Conservation (phyloP, 768 basidiomycete species). For the Mrakia hoshinonis region DNA sequence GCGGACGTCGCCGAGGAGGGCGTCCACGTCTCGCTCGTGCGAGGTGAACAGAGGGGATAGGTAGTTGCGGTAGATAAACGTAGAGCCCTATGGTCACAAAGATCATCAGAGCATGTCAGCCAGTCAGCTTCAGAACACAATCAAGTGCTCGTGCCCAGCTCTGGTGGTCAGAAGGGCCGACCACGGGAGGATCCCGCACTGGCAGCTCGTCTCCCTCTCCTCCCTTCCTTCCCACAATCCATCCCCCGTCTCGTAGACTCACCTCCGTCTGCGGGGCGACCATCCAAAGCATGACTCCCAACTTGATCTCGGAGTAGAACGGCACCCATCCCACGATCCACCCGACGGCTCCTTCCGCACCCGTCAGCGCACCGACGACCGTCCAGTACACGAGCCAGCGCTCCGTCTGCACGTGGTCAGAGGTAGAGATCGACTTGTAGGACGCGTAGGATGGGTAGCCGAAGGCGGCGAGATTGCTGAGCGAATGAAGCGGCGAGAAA, state of each 20-base stretch:
- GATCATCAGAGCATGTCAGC: too few species aligned
- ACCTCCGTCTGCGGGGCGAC: conserved; percentile 73
- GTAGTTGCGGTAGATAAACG: conserved; percentile 69
- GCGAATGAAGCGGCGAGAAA: neutral
- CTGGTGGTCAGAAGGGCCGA: too few species aligned
- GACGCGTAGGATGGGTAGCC: conserved; percentile 91
- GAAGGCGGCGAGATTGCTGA: conserved; percentile 46
- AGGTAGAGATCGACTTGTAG: conserved; percentile 77
- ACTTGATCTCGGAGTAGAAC: conserved; percentile 75
- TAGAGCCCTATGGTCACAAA: conserved; percentile 71
- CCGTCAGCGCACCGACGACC: conserved; percentile 55
- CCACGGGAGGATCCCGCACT: neutral
- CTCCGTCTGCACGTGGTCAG: conserved; percentile 47
- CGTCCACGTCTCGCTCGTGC: conserved; percentile 80
- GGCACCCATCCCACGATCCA: conserved; percentile 97
- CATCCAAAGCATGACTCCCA: conserved; percentile 76
- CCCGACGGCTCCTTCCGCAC: conserved; percentile 68
- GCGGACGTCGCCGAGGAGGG: conserved; percentile 50
- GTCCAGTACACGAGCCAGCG: conserved; percentile 95
- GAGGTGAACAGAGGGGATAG: conserved; percentile 73
- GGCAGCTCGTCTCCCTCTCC: neutral
- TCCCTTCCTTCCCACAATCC: neutral
- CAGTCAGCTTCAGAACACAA: too few species aligned
- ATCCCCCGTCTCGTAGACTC: conserved; percentile 1
- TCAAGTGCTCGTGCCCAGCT: too few species aligned